These are phyloP conservation scores for Candida coleopterorum DNA, from an alignment of 805 yeast species.

Conservation along the genomic window DNA sequence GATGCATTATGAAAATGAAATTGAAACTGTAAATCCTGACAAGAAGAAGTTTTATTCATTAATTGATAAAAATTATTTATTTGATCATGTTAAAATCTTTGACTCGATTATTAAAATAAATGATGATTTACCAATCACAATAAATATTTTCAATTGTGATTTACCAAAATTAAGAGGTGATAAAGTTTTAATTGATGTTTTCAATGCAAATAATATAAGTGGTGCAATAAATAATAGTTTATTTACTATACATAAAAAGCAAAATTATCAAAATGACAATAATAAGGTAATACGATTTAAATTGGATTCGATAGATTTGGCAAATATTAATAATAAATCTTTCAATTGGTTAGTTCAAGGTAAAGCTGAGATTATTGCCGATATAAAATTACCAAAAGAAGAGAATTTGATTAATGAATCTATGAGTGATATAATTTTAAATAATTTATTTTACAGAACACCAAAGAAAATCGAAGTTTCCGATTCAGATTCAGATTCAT, in stretches of 20 bases:
- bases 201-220: slow-evolving; percentile 64
- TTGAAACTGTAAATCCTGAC: slow-evolving; percentile 19
- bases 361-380: slow-evolving; percentile 64
- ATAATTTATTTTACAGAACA: slow-evolving; percentile 18
- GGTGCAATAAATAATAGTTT: slow-evolving; percentile 73
- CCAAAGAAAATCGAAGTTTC: not conserved
- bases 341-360: slow-evolving; percentile 74
- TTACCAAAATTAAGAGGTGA: slow-evolving; percentile 55
- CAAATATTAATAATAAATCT: slow-evolving; percentile 18
- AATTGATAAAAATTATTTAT: slow-evolving; percentile 29
- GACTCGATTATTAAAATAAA: slow-evolving; percentile 46
- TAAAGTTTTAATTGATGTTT: slow-evolving; percentile 58
- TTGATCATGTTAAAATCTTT: slow-evolving; percentile 40
- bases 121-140: slow-evolving; percentile 28
- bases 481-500: slow-evolving; percentile 20
- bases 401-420: slow-evolving; percentile 15
- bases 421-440: slow-evolving; percentile 21
- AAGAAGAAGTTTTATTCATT: slow-evolving; percentile 18
- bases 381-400: slow-evolving; percentile 60
- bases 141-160: slow-evolving; percentile 63
- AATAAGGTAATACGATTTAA: slow-evolving; percentile 32
- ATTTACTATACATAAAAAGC: slow-evolving; percentile 74
- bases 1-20: slow-evolving; percentile 30
- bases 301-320: slow-evolving; percentile 39
- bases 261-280: slow-evolving; percentile 26